These are phyloP conservation scores for Aspergillus hortae DNA, from an alignment of 2,329 filamentous ascomycete genomes.

Conservation along the genomic window DNA sequence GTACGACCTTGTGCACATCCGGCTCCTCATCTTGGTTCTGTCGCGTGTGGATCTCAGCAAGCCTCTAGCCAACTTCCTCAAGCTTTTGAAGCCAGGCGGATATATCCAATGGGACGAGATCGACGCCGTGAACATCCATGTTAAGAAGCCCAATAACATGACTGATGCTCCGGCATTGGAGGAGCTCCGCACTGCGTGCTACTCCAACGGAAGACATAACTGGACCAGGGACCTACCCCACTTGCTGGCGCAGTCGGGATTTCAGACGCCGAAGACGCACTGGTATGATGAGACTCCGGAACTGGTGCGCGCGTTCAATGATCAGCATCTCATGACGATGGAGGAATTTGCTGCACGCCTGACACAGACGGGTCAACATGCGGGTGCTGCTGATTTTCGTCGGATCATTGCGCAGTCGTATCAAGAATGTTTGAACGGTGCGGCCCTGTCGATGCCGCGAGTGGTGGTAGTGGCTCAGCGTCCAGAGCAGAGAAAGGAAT, in stretches of 20 bases:
- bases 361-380: constrained; percentile 6
- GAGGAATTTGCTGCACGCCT: constrained; percentile 16
- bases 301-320: constrained; percentile 12
- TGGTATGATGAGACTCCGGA: constrained; percentile 13
- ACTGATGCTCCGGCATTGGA: constrained; percentile 12
- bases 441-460: constrained; percentile 15
- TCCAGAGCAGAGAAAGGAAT: background rate
- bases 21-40: constrained; percentile 10
- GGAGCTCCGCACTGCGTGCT: constrained; percentile 11
- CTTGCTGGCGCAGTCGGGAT: constrained; percentile 10
- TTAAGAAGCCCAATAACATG: constrained; percentile 11
- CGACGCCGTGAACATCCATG: constrained; percentile 16
- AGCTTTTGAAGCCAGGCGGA: constrained; percentile 26
- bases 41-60: constrained; percentile 10
- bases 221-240: constrained; percentile 16
- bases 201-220: constrained; percentile 19
- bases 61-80: constrained; percentile 17
- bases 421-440: constrained; percentile 11
- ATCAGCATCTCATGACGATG: constrained; percentile 19
- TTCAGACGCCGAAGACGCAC: constrained; percentile 10
- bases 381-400: constrained; percentile 10
- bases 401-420: constrained; percentile 11
- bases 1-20: constrained; percentile 23
- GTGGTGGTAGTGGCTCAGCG: constrained; percentile 10
- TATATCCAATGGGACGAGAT: constrained; percentile 30